Percentiles rank a stretch among this genome's conserved stretches.
phyloP scores from a whole-genome alignment of 2,329 filamentous ascomycete species.

The Lachnellula willkommii region DNA sequence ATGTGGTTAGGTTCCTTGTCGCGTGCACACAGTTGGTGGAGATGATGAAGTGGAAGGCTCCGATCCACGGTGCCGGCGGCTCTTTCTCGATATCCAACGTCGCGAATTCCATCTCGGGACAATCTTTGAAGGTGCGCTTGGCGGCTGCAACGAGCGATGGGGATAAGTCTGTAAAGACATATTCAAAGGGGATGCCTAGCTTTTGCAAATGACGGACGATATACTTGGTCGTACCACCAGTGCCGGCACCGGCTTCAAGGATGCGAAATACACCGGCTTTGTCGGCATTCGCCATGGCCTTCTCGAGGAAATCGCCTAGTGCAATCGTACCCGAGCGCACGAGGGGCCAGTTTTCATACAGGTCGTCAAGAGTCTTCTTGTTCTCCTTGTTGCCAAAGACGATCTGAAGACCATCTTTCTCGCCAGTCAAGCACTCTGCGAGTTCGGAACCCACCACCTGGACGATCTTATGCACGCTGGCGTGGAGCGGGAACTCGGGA shows the following conservation, averaged over 20 bases:
- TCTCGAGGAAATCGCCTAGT: constrained; percentile 10
- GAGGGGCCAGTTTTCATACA: constrained; percentile 25
- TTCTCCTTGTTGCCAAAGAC: constrained; percentile 22
- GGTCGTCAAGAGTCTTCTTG: constrained; percentile 19
- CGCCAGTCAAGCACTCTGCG: constrained; percentile 20
- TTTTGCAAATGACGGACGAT: constrained; percentile 28
- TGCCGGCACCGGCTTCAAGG: constrained; percentile 41
- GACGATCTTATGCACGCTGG: constrained; percentile 18
- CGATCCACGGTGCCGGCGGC: constrained; percentile 4
- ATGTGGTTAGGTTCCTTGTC: constrained; percentile 5
- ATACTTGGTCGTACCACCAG: constrained; percentile 37
- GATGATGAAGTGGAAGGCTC: constrained; percentile 15
- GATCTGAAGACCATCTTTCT: constrained; percentile 19
- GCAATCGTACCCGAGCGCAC: constrained; percentile 3
- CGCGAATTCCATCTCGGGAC: constrained; percentile 16
- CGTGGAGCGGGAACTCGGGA: constrained; percentile 31
- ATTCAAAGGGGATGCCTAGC: constrained; percentile 29
- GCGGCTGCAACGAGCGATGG: constrained; percentile 25
- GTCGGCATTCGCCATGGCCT: background rate
- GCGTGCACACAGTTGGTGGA: constrained; percentile 21
- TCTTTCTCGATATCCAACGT: constrained; percentile 15
- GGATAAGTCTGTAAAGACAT: constrained; percentile 42
- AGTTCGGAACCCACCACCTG: constrained; percentile 15
- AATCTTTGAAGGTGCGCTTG: constrained; percentile 15
- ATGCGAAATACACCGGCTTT: constrained; percentile 29